Evolutionary conservation across 2,329 filamentous ascomycete species (phyloP).

Genomic region (Fusarium sp.): DNA sequence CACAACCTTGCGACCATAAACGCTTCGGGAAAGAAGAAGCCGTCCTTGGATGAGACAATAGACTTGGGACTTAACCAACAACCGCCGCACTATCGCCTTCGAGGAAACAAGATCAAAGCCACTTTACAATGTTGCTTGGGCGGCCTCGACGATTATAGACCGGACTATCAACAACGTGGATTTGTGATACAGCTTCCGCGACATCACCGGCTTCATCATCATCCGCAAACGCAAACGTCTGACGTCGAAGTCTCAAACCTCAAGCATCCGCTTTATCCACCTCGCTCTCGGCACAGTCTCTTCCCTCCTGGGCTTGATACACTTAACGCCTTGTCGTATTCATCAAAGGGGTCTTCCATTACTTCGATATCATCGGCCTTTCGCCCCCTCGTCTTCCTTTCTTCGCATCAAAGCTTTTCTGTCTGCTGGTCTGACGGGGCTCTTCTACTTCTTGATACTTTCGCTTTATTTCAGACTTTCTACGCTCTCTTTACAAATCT

Average conservation of each 20-base stretch:
- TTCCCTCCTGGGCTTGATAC: conserved; percentile 22
- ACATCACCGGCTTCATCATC: conserved; percentile 45
- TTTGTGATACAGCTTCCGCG: conserved; percentile 50
- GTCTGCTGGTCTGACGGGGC: conserved; percentile 39
- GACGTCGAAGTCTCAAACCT: conserved; percentile 33
- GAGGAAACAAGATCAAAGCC: conserved; percentile 10
- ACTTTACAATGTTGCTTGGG: conserved; percentile 60
- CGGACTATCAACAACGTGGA: conserved; percentile 36
- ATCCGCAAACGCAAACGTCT: conserved; percentile 25
- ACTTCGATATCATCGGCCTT: conserved; percentile 24
- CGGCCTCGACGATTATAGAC: conserved; percentile 53
- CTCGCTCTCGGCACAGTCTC: conserved; percentile 26
- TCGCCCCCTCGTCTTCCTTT: conserved; percentile 19
- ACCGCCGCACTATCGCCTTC: conserved; percentile 16
- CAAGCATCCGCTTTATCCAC: conserved; percentile 20
- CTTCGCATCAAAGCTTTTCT: conserved; percentile 27
- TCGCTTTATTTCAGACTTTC: conserved; percentile 17
- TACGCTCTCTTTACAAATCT: conserved; percentile 8
- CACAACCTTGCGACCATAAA: conserved; percentile 35
- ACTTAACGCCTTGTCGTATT: conserved; percentile 27
- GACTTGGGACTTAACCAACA: conserved; percentile 3
- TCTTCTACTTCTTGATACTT: conserved; percentile 20
- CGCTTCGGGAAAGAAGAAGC: conserved; percentile 32
- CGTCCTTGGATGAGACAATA: conserved; percentile 43
- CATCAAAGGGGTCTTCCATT: conserved; percentile 23